phyloP scores from a whole-genome alignment of 805 yeast species.

The Alloascoidea hylecoeti region DNA sequence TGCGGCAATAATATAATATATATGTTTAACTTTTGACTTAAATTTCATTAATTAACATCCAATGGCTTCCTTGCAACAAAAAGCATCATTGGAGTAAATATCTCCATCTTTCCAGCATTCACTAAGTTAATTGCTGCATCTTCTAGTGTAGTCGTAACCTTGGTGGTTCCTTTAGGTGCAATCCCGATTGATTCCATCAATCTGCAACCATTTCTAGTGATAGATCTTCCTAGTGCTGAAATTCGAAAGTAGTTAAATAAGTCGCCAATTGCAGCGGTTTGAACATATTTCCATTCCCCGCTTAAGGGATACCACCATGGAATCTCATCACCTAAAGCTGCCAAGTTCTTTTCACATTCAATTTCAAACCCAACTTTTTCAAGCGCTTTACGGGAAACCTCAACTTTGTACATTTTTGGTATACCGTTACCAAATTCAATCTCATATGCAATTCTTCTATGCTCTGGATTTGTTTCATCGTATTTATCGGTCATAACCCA shows the following conservation, averaged over 20 bases:
- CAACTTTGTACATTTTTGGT: conserved; percentile 68
- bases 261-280: conserved; percentile 39
- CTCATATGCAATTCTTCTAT: conserved; percentile 75
- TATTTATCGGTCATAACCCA: conserved; percentile 85
- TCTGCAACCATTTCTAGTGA: conserved; percentile 56
- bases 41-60: conserved; percentile 7
- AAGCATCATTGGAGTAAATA: conserved; percentile 84
- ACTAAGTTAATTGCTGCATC: conserved; percentile 80
- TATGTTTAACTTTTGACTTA: too few relatives aligned
- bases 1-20: too few relatives aligned
- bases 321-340: conserved; percentile 52
- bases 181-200: conserved; percentile 54
- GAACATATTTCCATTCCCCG: conserved; percentile 69
- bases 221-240: conserved; percentile 54
- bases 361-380: conserved; percentile 62
- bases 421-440: conserved; percentile 86
- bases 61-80: conserved; percentile 63
- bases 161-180: conserved; percentile 68
- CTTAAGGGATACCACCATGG: conserved; percentile 86
- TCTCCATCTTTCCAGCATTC: conserved; percentile 62
- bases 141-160: conserved; percentile 70
- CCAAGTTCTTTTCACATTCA: conserved; percentile 51
- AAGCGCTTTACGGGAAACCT: conserved; percentile 66
- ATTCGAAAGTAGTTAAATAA: conserved; percentile 65
- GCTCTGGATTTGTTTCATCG: conserved; percentile 63